Conservation (phyloP, 148 eudicot genomes). For the Dianthus caryophyllus region DNA sequence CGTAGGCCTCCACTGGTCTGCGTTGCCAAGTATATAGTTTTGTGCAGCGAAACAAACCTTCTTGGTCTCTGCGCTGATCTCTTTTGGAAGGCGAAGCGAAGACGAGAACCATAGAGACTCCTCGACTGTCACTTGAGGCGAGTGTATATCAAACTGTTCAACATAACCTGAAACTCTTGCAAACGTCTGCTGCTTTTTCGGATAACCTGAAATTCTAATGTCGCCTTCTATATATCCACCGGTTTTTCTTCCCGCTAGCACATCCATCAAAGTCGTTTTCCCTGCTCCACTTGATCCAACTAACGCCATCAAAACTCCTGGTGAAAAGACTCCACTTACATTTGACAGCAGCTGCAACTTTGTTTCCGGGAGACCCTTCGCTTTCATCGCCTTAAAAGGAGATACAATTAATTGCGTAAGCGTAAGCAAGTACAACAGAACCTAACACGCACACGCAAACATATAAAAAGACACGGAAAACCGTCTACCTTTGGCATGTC, state of each 20-base stretch:
- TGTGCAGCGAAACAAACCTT: slow-evolving; percentile 31
- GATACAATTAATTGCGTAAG: neutral
- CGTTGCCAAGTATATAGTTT: neutral
- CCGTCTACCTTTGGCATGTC: slow-evolving; percentile 83
- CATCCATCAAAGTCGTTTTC: slow-evolving; percentile 96
- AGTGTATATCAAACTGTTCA: slow-evolving; percentile 89
- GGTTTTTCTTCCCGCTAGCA: slow-evolving; percentile 88
- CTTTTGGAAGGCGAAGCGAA: slow-evolving; percentile 67
- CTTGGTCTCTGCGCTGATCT: slow-evolving; percentile 44
- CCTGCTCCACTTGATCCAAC: slow-evolving; percentile 97
- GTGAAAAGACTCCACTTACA: slow-evolving; percentile 83
- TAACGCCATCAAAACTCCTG: slow-evolving; percentile 84
- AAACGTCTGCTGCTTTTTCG: slow-evolving; percentile 69
- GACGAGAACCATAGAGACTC: slow-evolving; percentile 85
- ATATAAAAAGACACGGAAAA: slow-evolving; percentile 1
- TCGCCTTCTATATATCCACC: slow-evolving; percentile 91
- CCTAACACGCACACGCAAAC: no score
- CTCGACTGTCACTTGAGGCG: slow-evolving; percentile 82
- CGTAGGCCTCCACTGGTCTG: no score
- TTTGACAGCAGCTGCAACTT: slow-evolving; percentile 66
- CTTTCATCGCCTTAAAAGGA: slow-evolving; percentile 57
- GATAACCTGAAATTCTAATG: slow-evolving; percentile 74
- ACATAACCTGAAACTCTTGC: slow-evolving; percentile 85
- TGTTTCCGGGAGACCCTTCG: slow-evolving; percentile 55
- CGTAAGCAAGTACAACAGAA: neutral